Base-by-base conservation (phyloP, 257 asterid genomes). In the Nicotiana paniculata region DNA sequence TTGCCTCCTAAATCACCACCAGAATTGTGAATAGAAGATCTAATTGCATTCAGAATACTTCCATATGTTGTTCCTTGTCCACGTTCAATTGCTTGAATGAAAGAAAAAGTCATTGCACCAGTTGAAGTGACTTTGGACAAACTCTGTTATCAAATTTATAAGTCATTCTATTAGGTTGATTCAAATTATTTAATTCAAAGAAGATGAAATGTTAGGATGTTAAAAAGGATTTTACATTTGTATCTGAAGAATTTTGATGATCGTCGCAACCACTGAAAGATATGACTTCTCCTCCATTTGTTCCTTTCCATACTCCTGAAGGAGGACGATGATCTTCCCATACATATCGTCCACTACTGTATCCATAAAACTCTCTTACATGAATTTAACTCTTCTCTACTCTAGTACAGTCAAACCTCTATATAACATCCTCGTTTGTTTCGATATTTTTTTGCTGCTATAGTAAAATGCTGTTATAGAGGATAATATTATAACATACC, bases 271-370 rank as follows among this genome's bases (percentile, higher is more conserved):
- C 98, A 82, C 98, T 96, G 84, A 96, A 93, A 15, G 98, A 96
- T 85, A 96, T 88, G 68, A 87, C 97, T 84, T 94, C 99, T 81
- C 99, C 99, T 30, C 99, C 98, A n/a, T 87, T 94, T 26, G 98
- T 92, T 70, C 99, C 99, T 90, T 94, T 96, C 98, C 97, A 96
- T 8, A 87, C 61, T 9, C 99, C 98, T 26, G 99, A 83, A 66
- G 75, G 88, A 18, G 99, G 99, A 6, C 98, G 98, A 81, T 96
- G 99, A 66, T 96, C 98, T 87, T 96, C 98, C 99, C 98, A 94
- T 39, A 82, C 24, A 75, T 89, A 92, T 57, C 91, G 86, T 61
- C 99, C 98, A 39, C 81, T 89, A 87, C 98, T 96, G 87, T 85
- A 84, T 84, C n/a, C 35, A 72, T 6, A 9, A 58, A 53, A 53